These are phyloP conservation scores for Sungouiella thailandica DNA, from an alignment of 805 yeast species.

Conservation along the genomic window DNA sequence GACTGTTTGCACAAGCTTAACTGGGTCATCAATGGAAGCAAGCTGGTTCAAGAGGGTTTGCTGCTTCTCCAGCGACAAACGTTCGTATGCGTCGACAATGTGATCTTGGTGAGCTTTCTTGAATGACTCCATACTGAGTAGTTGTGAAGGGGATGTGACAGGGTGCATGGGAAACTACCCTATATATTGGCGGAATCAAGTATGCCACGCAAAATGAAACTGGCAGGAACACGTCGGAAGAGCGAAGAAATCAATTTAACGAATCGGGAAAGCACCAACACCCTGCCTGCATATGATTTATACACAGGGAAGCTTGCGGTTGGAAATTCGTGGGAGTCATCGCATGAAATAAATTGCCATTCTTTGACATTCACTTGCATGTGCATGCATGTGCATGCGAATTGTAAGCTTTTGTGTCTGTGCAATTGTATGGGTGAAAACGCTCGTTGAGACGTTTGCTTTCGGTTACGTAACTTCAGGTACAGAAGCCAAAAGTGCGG, in stretches of 20 bases:
- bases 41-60: conserved; percentile 37
- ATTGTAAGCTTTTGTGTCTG: too few species aligned
- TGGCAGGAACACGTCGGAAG: not conserved
- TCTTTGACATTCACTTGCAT: conserved; percentile 1
- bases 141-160: too few species aligned
- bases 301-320: not conserved
- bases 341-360: not conserved
- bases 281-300: conserved; percentile 3
- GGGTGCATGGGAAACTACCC: too few species aligned
- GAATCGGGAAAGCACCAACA: conserved; percentile 5
- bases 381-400: not conserved
- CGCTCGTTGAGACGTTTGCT: too few species aligned
- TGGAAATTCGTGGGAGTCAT: not conserved
- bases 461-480: too few species aligned
- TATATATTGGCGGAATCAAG: too few species aligned
- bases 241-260: conserved; percentile 14
- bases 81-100: conserved; percentile 44
- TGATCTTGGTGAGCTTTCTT: conserved; percentile 49
- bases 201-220: too few species aligned
- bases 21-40: conserved; percentile 37
- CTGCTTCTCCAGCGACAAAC: conserved; percentile 31
- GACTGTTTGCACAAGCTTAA: conserved; percentile 36
- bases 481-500: too few species aligned
- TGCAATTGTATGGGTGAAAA: too few species aligned
- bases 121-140: conserved; percentile 21